Percentiles rank a stretch among this genome's conserved stretches.
Evolutionary conservation across 129 eudicot species (phyloP).

Genomic region (Lactuca sativa): DNA sequence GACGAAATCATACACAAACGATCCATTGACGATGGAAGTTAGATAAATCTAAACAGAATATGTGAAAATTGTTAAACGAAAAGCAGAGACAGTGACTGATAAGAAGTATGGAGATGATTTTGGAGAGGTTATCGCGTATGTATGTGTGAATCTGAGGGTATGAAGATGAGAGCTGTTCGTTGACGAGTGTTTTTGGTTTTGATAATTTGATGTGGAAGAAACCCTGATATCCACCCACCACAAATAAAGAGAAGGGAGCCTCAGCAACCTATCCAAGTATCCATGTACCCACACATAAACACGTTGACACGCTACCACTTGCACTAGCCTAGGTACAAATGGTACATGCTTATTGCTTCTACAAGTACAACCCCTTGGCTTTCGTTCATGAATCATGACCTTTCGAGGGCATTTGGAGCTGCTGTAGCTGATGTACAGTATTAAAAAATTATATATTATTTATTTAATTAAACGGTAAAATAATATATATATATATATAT

Average conservation of each 20-base stretch:
- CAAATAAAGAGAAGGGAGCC: neutral
- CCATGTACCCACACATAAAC: conserved; percentile 7
- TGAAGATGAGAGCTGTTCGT: neutral
- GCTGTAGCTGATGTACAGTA: neutral
- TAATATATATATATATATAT: too few relatives aligned
- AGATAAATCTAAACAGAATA: neutral
- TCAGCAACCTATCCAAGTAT: neutral
- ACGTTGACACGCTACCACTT: conserved; percentile 14
- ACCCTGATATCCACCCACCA: conserved; percentile 11
- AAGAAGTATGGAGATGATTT: neutral
- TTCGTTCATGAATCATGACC: neutral
- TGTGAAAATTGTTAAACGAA: neutral
- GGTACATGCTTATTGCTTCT: too few relatives aligned
- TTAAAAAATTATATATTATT: too few relatives aligned
- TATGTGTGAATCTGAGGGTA: neutral
- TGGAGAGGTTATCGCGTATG: neutral
- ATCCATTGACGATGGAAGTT: neutral
- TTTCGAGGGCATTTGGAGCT: neutral
- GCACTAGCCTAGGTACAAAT: neutral
- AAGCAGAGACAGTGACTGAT: neutral
- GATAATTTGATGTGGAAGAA: neutral
- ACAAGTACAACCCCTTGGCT: neutral
- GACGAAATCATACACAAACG: conserved; percentile 7
- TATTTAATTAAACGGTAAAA: too few relatives aligned
- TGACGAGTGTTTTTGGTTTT: conserved; percentile 7